A percentile compares a stretch with the other conserved stretches of the same genome.
These are phyloP conservation scores for Penicillium sp. DNA, from an alignment of 2,329 filamentous ascomycete species.

Conservation along the genomic window DNA sequence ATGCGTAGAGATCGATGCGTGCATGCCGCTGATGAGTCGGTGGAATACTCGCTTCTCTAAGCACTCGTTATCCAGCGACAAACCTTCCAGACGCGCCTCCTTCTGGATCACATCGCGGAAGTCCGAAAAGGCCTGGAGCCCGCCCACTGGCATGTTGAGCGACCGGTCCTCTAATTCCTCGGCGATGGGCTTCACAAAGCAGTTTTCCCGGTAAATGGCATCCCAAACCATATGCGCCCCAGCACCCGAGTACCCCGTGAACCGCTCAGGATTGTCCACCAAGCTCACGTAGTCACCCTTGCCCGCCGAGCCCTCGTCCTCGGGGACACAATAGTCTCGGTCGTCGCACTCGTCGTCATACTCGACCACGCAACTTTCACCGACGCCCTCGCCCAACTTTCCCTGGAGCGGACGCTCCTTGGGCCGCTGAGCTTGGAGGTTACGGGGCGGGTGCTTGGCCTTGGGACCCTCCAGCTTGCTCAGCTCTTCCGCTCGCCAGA, in stretches of 20 bases:
- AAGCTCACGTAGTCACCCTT: conserved; percentile 97
- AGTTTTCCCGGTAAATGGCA: conserved; percentile 95
- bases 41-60: conserved; percentile 99
- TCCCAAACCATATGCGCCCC: conserved; percentile 91
- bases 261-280: conserved; percentile 87
- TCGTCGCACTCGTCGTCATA: conserved; percentile 97
- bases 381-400: conserved; percentile 75
- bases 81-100: conserved; percentile 47
- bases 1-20: conserved; percentile 93
- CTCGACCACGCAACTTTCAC: conserved; percentile 94
- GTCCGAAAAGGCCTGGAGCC: conserved; percentile 55
- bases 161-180: conserved; percentile 25
- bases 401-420: conserved; percentile 72
- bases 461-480: conserved; percentile 88
- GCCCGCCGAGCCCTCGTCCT: conserved; percentile 77
- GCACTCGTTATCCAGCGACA: conserved; percentile 85
- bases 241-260: conserved; percentile 85
- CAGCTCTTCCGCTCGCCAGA: conserved; percentile 88
- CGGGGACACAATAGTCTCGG: conserved; percentile 91
- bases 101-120: conserved; percentile 56
- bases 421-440: conserved; percentile 62
- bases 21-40: conserved; percentile 92
- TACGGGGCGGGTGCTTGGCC: conserved; percentile 78
- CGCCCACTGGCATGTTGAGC: conserved; percentile 35
- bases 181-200: conserved; percentile 59